Evolutionary conservation across 306 rosid genomes (phyloP).

Genomic region (Sindora glabra): DNA sequence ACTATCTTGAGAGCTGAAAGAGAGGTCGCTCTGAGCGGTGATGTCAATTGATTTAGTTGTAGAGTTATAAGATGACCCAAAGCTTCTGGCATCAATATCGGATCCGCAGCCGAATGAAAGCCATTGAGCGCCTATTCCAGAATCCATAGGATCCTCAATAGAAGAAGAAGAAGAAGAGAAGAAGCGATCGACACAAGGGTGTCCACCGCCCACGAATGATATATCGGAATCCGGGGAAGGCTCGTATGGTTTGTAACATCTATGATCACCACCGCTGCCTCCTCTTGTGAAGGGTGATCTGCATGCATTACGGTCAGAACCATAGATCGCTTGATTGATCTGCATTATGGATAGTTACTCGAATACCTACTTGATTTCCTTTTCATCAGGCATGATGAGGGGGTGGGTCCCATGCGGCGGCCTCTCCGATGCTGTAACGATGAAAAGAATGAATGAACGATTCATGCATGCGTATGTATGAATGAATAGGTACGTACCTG

Average conservation of each 20-base stretch:
- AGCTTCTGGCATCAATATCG: constrained; percentile 37
- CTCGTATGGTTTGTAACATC: constrained; percentile 35
- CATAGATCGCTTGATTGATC: constrained; percentile 11
- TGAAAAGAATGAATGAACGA: too few relatives aligned
- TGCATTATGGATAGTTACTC: not conserved
- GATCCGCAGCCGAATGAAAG: constrained; percentile 32
- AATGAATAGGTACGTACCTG: too few relatives aligned
- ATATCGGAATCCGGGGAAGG: constrained; percentile 48
- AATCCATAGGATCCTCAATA: constrained; percentile 27
- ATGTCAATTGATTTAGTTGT: constrained; percentile 36
- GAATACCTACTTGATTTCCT: constrained; percentile 53
- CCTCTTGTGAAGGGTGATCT: constrained; percentile 66
- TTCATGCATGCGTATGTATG: too few relatives aligned
- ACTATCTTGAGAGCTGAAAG: constrained; percentile 41
- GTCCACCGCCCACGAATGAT: constrained; percentile 65
- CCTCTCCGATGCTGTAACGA: constrained; percentile 31
- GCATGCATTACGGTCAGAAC: too few relatives aligned
- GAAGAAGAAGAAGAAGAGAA: constrained; percentile 38
- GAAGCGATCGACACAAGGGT: constrained; percentile 45
- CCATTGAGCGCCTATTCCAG: constrained; percentile 22
- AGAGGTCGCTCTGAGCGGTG: constrained; percentile 13
- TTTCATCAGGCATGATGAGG: constrained; percentile 11
- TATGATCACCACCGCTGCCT: too few relatives aligned
- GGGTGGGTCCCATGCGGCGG: not conserved
- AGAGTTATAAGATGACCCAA: constrained; percentile 32